These are phyloP conservation scores for Astrephomene gubernaculifera DNA, from an alignment of 139 green algal species.

Conservation along the genomic window DNA sequence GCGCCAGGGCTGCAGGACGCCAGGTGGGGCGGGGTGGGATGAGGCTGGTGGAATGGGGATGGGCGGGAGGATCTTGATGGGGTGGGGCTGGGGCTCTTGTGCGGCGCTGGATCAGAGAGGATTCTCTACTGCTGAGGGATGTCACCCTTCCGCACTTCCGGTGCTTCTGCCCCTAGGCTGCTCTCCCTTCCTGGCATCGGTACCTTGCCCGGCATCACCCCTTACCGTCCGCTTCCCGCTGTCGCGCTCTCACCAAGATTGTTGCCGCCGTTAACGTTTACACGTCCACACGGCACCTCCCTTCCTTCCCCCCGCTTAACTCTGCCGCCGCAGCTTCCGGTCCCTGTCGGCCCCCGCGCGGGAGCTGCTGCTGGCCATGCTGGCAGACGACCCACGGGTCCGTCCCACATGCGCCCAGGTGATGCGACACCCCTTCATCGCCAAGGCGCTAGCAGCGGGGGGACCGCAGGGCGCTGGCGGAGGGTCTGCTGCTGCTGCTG, in stretches of 20 bases:
- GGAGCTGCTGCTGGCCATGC: constrained; percentile 55
- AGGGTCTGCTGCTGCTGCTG: background rate
- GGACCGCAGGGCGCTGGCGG: too few relatives aligned
- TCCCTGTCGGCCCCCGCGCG: constrained; percentile 32
- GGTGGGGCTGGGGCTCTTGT: background rate
- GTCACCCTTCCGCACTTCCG: too few relatives aligned
- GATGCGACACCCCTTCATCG: constrained; percentile 39
- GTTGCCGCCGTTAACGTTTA: too few relatives aligned
- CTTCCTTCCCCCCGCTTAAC: background rate
- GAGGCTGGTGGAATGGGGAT: background rate
- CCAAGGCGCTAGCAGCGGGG: background rate
- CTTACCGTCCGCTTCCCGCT: too few relatives aligned
- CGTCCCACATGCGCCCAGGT: constrained; percentile 42
- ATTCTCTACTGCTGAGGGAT: too few relatives aligned
- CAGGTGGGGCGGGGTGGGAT: background rate
- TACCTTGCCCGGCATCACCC: too few relatives aligned
- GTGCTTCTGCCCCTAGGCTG: too few relatives aligned
- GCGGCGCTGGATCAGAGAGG: too few relatives aligned
- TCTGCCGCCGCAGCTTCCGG: constrained; percentile 16
- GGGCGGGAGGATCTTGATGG: background rate
- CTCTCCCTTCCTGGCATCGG: too few relatives aligned
- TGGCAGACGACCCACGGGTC: constrained; percentile 43
- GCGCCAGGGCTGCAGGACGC: constrained; percentile 55
- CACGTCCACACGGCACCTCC: background rate
- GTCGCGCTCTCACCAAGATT: too few relatives aligned